Evolutionary conservation across 2,329 filamentous ascomycete genomes (phyloP).

Genomic region (Aureobasidium uvarum): DNA sequence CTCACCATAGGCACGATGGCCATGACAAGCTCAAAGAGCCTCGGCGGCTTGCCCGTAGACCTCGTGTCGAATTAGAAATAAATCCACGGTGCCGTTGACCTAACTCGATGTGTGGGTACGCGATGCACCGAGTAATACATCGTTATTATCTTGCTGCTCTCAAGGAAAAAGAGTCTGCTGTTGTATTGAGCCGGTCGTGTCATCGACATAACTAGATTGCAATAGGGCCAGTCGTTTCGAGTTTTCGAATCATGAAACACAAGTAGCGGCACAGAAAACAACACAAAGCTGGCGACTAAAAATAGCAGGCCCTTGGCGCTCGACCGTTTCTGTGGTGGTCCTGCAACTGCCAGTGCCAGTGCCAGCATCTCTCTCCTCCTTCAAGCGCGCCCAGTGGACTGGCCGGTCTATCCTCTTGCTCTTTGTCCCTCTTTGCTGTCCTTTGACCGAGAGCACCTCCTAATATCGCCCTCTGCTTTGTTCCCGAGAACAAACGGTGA

Average conservation of each 20-base stretch:
- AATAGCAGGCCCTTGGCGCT: conserved; percentile 20
- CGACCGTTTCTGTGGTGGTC: conserved; percentile 19
- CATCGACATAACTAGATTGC: not conserved
- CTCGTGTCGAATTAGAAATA: conserved; percentile 23
- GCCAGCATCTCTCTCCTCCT: conserved; percentile 16
- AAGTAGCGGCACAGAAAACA: conserved; percentile 11
- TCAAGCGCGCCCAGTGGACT: conserved; percentile 13
- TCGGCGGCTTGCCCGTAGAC: conserved; percentile 8
- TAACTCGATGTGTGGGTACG: conserved; percentile 8
- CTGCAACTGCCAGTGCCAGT: not conserved
- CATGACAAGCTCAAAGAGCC: not conserved
- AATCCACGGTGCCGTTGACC: conserved; percentile 11
- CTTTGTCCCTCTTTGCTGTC: conserved; percentile 16
- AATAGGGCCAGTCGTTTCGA: conserved; percentile 15
- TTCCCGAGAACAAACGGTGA: not conserved
- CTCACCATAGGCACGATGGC: not conserved
- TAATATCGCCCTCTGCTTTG: conserved; percentile 13
- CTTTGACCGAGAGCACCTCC: not conserved
- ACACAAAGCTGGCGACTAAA: not conserved
- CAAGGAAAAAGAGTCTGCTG: not conserved
- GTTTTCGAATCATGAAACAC: conserved; percentile 10
- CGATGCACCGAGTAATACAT: not conserved
- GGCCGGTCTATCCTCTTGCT: conserved; percentile 7
- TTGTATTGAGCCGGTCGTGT: too few species aligned
- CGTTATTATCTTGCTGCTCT: not conserved